Evolutionary conservation across 2,329 filamentous ascomycete species (phyloP).

Genomic region (Botryotinia globosa): DNA sequence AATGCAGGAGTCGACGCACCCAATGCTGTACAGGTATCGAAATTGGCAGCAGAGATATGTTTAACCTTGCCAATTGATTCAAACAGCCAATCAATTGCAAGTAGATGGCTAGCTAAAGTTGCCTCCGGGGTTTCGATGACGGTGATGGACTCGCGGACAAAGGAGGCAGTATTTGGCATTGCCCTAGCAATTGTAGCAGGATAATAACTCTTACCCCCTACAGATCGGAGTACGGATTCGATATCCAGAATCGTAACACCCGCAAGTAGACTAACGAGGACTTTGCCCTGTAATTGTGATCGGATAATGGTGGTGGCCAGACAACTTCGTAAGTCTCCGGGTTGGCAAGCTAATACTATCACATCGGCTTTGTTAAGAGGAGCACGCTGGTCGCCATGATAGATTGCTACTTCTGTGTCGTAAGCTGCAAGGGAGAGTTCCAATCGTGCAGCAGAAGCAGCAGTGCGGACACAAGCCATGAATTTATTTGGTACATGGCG

Average conservation of each 20-base stretch:
- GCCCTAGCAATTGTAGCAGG: conserved; percentile 7
- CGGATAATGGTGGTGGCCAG: conserved; percentile 41
- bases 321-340: conserved; percentile 70
- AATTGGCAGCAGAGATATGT: conserved; percentile 3
- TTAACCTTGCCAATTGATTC: conserved; percentile 15
- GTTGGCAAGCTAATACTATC: conserved; percentile 68
- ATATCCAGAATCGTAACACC: conserved; percentile 16
- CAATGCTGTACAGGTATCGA: conserved; percentile 41
- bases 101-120: neutral
- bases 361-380: conserved; percentile 64
- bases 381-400: conserved; percentile 68
- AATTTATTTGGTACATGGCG: conserved; percentile 2
- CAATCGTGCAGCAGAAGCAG: conserved; percentile 55
- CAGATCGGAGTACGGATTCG: conserved; percentile 6
- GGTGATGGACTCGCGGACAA: conserved; percentile 13
- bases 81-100: conserved; percentile 4
- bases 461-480: conserved; percentile 44
- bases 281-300: conserved; percentile 13
- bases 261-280: conserved; percentile 13
- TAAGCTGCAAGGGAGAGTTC: conserved; percentile 61
- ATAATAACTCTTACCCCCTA: conserved; percentile 10
- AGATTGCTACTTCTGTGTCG: conserved; percentile 67
- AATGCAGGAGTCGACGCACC: conserved; percentile 19
- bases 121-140: conserved; percentile 6
- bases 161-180: conserved; percentile 16